phyloP scores from a whole-genome alignment of 441 rosid genomes.

The Mallotus repandus region DNA sequence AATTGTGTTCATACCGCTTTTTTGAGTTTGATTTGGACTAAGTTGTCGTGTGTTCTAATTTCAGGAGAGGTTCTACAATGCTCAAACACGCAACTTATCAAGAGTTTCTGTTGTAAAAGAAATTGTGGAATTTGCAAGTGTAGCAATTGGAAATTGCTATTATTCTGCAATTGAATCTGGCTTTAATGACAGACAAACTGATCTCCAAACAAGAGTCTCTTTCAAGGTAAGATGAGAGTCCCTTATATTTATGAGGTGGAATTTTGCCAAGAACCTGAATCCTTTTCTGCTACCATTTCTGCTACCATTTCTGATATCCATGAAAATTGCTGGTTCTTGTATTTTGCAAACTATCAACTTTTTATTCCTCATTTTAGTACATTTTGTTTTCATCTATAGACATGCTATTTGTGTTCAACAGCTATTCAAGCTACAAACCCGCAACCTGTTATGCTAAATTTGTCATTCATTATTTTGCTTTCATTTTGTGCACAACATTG shows the following conservation, averaged over 20 bases:
- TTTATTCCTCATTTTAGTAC: background rate
- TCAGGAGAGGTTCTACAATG: conserved; percentile 63
- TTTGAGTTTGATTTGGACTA: background rate
- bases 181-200: conserved; percentile 48
- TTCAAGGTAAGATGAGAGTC: conserved; percentile 60
- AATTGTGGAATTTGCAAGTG: conserved; percentile 51
- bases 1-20: background rate
- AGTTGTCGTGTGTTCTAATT: background rate
- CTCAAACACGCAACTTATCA: conserved; percentile 48
- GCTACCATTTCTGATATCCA: background rate
- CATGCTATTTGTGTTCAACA: background rate
- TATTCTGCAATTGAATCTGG: conserved; percentile 48
- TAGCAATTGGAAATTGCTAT: conserved; percentile 48
- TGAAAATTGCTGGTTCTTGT: background rate
- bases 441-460: background rate
- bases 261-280: background rate
- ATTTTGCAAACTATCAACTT: background rate
- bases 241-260: background rate
- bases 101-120: conserved; percentile 46
- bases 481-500: background rate
- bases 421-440: background rate
- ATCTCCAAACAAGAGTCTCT: conserved; percentile 66
- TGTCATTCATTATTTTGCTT: no score
- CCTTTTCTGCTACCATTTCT: no score
- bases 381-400: no score